Evolutionary conservation across 805 yeast genomes (phyloP).

Genomic region (Candida ovalis): DNA sequence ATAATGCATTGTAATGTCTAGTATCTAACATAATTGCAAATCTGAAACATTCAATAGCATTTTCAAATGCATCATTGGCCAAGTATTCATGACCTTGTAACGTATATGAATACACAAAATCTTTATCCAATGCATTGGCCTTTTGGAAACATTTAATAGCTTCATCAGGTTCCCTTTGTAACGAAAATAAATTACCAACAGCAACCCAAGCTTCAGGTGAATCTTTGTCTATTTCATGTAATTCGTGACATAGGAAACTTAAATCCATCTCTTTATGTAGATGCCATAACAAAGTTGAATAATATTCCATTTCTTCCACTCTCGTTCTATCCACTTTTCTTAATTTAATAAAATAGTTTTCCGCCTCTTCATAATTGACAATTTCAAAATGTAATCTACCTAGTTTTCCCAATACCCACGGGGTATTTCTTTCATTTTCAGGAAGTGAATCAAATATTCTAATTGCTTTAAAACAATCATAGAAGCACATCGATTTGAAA

Average conservation of each 20-base stretch:
- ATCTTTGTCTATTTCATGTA: constrained; percentile 56
- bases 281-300: constrained; percentile 92
- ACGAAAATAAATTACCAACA: constrained; percentile 82
- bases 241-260: constrained; percentile 78
- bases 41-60: constrained; percentile 80
- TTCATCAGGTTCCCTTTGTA: constrained; percentile 80
- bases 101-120: constrained; percentile 84
- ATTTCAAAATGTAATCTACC: constrained; percentile 85
- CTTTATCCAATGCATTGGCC: constrained; percentile 57
- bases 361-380: constrained; percentile 78
- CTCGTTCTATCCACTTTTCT: constrained; percentile 74
- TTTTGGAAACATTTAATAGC: constrained; percentile 84
- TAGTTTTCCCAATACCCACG: constrained; percentile 79
- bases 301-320: constrained; percentile 83
- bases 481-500: constrained; percentile 56
- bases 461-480: constrained; percentile 79
- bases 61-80: constrained; percentile 84
- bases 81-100: constrained; percentile 91
- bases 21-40: constrained; percentile 72
- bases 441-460: constrained; percentile 64
- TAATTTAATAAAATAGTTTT: constrained; percentile 55
- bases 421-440: constrained; percentile 57
- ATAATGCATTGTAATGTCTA: constrained; percentile 89
- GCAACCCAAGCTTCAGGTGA: constrained; percentile 89
- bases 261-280: constrained; percentile 74